Base-by-base conservation (phyloP, 2,329 filamentous ascomycete genomes). In the Coniochaeta sp. region DNA sequence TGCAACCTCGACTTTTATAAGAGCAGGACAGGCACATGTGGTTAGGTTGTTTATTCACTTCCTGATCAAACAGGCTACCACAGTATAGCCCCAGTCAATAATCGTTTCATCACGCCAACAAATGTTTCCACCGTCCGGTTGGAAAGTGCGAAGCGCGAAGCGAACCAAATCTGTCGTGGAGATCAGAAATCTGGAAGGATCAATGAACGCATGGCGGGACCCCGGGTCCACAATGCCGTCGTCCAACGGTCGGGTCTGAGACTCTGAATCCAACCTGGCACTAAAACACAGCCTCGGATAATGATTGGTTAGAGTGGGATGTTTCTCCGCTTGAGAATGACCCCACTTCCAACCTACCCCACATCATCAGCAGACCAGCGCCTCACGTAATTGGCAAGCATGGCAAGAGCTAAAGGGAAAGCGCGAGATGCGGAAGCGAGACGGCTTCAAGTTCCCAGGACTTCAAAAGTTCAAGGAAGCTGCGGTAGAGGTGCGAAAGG, bases 361-460 rank as follows among this genome's bases (percentile, higher is more conserved):
- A 47, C 45, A 30, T 31, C 45, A 47, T 31, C 45, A 47, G 26
- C 45, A 47, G 45, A 47, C 53, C 33, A 38, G 33, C 9, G 22
- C 33, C 7, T 22, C 33, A 38, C 33, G 18, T 38, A 38, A 38
- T 20, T 38, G 33, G 33, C 38, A 42, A 26, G 6, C 20, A 6
- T 2, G 14, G 35, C 2, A 16, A 40, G 35, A 22, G 6, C 22
- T 8, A 33, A 33, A 10, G 24, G 35, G 22, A 9, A 42, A 42
- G 38, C 38, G 38, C 38, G n/a, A 42, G 38, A 42, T 42, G 38
- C 38, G 38, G 18, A 42, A n/a, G n/a, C n/a, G n/a, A n/a, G n/a
- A n/a, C n/a, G n/a, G n/a, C n/a, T n/a, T n/a, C n/a, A n/a, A n/a
- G n/a, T n/a, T n/a, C n/a, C n/a, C n/a, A n/a, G n/a, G n/a, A n/a